Percentiles rank a stretch among this genome's conserved stretches.
phyloP scores from a whole-genome alignment of 2,329 filamentous ascomycete genomes.

The Triangularia verruculosa region DNA sequence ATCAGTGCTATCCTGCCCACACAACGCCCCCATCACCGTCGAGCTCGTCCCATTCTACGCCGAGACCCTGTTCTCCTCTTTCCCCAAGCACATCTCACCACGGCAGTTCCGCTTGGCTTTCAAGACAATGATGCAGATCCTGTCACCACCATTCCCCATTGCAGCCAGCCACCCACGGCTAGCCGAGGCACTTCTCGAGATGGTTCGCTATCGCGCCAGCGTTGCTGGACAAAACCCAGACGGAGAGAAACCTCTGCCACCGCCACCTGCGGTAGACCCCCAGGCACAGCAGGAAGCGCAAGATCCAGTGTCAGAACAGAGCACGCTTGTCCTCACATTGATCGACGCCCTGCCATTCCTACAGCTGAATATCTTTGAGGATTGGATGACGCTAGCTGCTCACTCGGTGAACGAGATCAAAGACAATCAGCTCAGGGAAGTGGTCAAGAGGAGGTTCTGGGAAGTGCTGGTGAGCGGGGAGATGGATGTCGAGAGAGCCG shows the following conservation, averaged over 20 bases:
- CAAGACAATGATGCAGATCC: conserved; percentile 77
- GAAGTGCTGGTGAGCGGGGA: conserved; percentile 76
- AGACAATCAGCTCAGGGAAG: conserved; percentile 61
- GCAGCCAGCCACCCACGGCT: conserved; percentile 71
- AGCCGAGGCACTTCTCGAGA: conserved; percentile 77
- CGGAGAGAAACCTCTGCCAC: conserved; percentile 41
- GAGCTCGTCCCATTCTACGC: conserved; percentile 79
- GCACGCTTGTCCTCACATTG: conserved; percentile 70
- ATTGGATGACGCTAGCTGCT: conserved; percentile 75
- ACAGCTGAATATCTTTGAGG: conserved; percentile 65
- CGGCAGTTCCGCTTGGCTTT: conserved; percentile 88
- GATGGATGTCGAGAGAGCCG: conserved; percentile 82
- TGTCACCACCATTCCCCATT: conserved; percentile 74
- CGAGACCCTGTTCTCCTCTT: conserved; percentile 73
- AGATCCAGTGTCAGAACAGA: conserved; percentile 67
- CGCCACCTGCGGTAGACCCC: conserved; percentile 30
- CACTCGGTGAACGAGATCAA: conserved; percentile 62
- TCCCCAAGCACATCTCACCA: conserved; percentile 73
- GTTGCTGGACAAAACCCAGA: conserved; percentile 45
- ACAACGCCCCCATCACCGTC: conserved; percentile 68
- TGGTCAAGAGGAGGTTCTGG: conserved; percentile 71
- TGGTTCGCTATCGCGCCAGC: conserved; percentile 65
- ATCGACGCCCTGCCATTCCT: conserved; percentile 77
- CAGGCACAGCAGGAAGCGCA: conserved; percentile 30
- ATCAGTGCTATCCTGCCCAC: conserved; percentile 74